Evolutionary conservation across 2,329 filamentous ascomycete species (phyloP).

Genomic region (Purpureocillium lavendulum): DNA sequence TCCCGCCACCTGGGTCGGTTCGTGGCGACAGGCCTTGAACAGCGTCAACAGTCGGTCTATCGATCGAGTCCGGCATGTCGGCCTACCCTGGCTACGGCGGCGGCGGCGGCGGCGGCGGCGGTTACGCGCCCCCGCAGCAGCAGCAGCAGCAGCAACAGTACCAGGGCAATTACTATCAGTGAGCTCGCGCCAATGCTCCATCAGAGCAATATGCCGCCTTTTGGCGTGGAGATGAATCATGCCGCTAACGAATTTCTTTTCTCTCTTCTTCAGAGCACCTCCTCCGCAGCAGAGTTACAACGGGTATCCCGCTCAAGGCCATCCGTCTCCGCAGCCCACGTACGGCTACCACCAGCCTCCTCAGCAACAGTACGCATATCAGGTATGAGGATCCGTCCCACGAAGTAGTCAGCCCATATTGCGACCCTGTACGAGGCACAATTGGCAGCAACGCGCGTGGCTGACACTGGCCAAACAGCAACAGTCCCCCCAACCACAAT

Average conservation of each 20-base stretch:
- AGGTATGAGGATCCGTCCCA: constrained; percentile 12
- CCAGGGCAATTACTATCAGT: constrained; percentile 21
- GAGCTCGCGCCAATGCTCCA: neutral
- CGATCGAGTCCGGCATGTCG: constrained; percentile 39
- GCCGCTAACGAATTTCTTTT: neutral
- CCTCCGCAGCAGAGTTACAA: constrained; percentile 8
- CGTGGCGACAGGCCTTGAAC: neutral
- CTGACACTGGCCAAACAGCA: constrained; percentile 20
- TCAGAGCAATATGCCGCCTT: neutral
- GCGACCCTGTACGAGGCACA: neutral
- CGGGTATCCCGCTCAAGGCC: constrained; percentile 36
- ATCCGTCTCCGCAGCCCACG: constrained; percentile 40
- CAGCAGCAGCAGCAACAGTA: constrained; percentile 33
- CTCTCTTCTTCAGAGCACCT: constrained; percentile 1
- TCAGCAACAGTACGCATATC: constrained; percentile 32
- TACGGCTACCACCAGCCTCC: constrained; percentile 34
- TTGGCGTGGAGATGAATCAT: neutral
- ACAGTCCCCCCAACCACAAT: constrained; percentile 23
- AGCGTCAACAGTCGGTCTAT: neutral
- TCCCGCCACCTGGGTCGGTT: too few species aligned
- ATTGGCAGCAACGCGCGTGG: too few species aligned
- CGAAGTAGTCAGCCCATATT: neutral
- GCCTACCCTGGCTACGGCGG: constrained; percentile 51
- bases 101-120: constrained; percentile 36
- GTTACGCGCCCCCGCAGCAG: constrained; percentile 30